Evolutionary conservation across 2,329 filamentous ascomycete species (phyloP).

Genomic region (Microsporum canis): DNA sequence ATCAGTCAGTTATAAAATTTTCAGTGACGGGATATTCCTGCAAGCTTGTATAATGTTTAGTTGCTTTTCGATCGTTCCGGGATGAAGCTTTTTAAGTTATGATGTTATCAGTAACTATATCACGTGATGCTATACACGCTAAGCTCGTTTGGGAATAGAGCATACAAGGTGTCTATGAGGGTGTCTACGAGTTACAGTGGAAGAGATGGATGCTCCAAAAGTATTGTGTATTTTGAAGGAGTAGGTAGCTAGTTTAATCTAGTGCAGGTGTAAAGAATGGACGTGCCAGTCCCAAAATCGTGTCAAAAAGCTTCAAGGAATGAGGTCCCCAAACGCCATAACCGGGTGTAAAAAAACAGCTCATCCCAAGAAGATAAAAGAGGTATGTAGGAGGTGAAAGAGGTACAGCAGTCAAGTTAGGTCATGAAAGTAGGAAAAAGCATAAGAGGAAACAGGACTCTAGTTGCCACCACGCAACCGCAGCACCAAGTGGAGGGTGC

Average conservation of each 20-base stretch:
- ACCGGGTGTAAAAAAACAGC: not conserved
- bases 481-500: conserved; percentile 68
- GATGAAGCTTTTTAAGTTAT: not conserved
- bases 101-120: not conserved
- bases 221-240: not conserved
- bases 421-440: not conserved
- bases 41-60: not conserved
- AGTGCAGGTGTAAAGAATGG: conserved; percentile 31
- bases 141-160: not conserved
- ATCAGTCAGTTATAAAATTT: too few species aligned
- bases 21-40: too few species aligned
- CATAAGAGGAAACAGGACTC: not conserved
- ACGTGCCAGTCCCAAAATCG: conserved; percentile 36
- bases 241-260: not conserved
- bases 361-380: conserved; percentile 2
- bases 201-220: not conserved
- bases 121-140: not conserved
- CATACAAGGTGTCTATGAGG: not conserved
- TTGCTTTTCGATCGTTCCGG: not conserved
- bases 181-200: not conserved
- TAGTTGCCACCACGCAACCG: conserved; percentile 56
- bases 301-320: not conserved
- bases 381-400: not conserved
- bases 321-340: conserved; percentile 5
- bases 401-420: not conserved